Evolutionary conservation across 179 eudicot genomes (phyloP), one percentile per base, ranked within the genome.

Genomic region (Amaranthus tricolor): DNA sequence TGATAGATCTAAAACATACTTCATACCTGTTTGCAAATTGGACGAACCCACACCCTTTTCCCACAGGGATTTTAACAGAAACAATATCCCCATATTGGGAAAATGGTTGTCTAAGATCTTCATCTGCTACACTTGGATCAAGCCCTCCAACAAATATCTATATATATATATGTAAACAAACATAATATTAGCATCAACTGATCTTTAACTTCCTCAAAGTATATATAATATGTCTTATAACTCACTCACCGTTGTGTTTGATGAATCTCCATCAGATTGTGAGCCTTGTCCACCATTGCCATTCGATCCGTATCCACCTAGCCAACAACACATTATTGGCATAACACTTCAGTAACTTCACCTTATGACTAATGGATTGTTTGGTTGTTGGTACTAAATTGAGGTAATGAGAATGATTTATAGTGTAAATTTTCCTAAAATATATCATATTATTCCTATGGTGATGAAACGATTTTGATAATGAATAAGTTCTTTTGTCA

Each of bases 121-220:
- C 97, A 60, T 94, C 97, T 5, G 91, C 88, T 50, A 88, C 94
- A 73, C 80, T 85, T 50, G 96, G 89, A 69, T 90, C 98, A 68
- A 94, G 93, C 75, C 97, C 98, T 79, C 98, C 98, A 75, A 94
- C 97, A 84, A 94, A 94, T 61, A 94, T 94, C 98, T 94, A 85
- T 54, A 82, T 70, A 52, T 31, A 61, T 12, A 69, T 59, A 11
- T 2, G 47, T 7, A 13, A 16, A 11, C 0, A 69, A 53, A 14
- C 20, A 50, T 17, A 47, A 50, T 19, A 66, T 0, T 3, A 48
- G 1, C 7, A 19, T 67, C 53, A 50, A 19, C 7, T 57, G 12
- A 17, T 48, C 17, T 3, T n/a, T 20, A 17, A 8, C 43, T 12
- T 49, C 6, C 10, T 31, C 6, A 73, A 31, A 31, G 3, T 31